Evolutionary conservation across 768 basidiomycete genomes (phyloP).

Genomic region (Agrocybe praecox): DNA sequence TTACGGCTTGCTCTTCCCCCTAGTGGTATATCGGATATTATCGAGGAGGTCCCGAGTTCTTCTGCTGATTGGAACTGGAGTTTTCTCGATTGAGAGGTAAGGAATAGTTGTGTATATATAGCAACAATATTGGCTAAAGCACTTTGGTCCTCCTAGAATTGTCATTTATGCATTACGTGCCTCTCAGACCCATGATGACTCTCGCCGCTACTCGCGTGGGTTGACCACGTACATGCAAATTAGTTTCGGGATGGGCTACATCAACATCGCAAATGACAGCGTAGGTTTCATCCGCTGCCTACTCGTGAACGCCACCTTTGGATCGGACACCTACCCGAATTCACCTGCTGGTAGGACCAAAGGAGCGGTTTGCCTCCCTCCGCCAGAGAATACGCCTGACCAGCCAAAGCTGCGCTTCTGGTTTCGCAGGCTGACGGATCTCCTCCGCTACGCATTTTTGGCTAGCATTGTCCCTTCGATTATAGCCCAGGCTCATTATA

Average conservation of each 20-base stretch:
- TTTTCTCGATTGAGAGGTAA: conserved; percentile 41
- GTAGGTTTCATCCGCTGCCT: conserved; percentile 37
- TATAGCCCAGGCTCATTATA: conserved; percentile 27
- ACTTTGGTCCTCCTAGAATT: conserved; percentile 19
- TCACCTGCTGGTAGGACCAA: conserved; percentile 27
- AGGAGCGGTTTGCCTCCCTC: conserved; percentile 20
- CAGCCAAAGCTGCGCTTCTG: conserved; percentile 25
- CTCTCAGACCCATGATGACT: conserved; percentile 20
- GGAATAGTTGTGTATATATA: not conserved
- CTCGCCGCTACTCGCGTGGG: conserved; percentile 19
- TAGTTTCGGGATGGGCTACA: conserved; percentile 33
- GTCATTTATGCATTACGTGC: conserved; percentile 35
- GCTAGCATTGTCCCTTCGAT: conserved; percentile 31
- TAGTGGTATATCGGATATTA: conserved; percentile 35
- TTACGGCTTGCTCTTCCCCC: conserved; percentile 37
- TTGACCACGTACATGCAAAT: conserved; percentile 31
- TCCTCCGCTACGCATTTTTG: conserved; percentile 28
- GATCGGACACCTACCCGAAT: conserved; percentile 28
- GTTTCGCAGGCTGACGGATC: conserved; percentile 29
- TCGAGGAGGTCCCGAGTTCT: conserved; percentile 35
- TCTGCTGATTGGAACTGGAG: conserved; percentile 33
- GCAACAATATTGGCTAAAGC: not conserved
- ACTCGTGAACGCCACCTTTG: conserved; percentile 41
- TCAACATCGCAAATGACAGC: conserved; percentile 35
- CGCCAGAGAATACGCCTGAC: conserved; percentile 31